These are phyloP conservation scores for Euphorbia corollata DNA, from an alignment of 441 rosid genomes.

Conservation along the genomic window DNA sequence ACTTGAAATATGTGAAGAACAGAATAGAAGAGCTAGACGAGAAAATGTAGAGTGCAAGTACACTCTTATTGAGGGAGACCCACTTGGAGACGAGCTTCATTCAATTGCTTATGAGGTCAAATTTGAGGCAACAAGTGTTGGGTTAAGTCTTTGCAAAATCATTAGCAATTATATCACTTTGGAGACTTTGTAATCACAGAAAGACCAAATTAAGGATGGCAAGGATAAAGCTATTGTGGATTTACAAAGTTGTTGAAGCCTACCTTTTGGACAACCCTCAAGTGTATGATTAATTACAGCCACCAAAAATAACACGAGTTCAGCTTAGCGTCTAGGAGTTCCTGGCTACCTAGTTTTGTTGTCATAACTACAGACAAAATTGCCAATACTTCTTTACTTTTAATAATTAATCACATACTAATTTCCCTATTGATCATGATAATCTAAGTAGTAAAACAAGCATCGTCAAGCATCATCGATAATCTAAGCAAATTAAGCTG, in stretches of 20 bases:
- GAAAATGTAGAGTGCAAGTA: slow-evolving; percentile 28
- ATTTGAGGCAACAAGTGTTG: slow-evolving; percentile 25
- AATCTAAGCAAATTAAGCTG: not conserved
- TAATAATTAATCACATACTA: no score
- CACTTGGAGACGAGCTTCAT: slow-evolving; percentile 27
- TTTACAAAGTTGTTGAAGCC: slow-evolving; percentile 33
- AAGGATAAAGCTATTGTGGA: slow-evolving; percentile 25
- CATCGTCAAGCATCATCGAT: no score
- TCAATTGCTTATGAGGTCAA: slow-evolving; percentile 30
- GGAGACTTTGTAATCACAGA: slow-evolving; percentile 22
- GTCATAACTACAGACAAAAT: no score
- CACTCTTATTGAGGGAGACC: slow-evolving; percentile 32
- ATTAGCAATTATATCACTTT: slow-evolving; percentile 24
- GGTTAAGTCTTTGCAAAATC: slow-evolving; percentile 28
- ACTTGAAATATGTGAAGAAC: slow-evolving; percentile 33
- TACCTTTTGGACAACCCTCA: slow-evolving; percentile 31
- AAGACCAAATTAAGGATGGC: slow-evolving; percentile 24
- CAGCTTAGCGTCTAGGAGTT: no score
- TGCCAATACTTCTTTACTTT: no score
- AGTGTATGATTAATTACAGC: slow-evolving; percentile 15
- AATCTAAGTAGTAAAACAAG: no score
- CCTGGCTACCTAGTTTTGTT: no score
- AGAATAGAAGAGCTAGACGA: slow-evolving; percentile 26
- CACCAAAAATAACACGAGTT: no score
- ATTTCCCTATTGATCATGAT: no score